A percentile compares a stretch with the other conserved stretches of the same genome.
These are phyloP conservation scores for Salix purpurea DNA, from an alignment of 345 rosid species.

Conservation along the genomic window DNA sequence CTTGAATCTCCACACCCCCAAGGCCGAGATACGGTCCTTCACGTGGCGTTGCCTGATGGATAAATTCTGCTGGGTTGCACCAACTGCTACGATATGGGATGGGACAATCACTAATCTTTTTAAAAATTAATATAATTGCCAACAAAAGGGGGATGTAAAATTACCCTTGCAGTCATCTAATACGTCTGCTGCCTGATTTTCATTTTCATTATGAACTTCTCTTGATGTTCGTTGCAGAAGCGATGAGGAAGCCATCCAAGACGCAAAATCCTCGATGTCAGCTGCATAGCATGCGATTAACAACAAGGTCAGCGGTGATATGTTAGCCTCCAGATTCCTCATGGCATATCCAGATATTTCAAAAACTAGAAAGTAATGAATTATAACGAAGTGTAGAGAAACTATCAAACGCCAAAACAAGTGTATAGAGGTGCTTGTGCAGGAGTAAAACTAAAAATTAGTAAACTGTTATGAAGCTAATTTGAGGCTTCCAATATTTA, in stretches of 20 bases:
- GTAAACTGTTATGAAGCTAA: not conserved
- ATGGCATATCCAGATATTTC: not conserved
- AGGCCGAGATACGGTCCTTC: not conserved
- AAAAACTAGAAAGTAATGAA: not conserved
- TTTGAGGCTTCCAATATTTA: constrained; percentile 30
- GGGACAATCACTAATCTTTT: not conserved
- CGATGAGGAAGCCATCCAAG: not conserved
- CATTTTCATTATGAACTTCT: not conserved
- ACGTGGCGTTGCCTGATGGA: not conserved
- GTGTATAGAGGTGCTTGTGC: not conserved
- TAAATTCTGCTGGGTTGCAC: not conserved
- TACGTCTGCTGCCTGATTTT: constrained; percentile 1
- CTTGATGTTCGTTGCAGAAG: not conserved
- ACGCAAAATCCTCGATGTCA: not conserved
- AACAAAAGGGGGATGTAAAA: not conserved
- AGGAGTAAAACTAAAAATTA: not conserved
- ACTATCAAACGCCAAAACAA: constrained; percentile 1
- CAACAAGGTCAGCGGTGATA: too few species aligned
- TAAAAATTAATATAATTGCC: not conserved
- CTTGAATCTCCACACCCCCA: not conserved
- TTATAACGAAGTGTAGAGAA: not conserved
- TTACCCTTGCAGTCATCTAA: not conserved
- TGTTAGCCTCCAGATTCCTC: not conserved
- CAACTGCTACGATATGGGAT: too few species aligned
- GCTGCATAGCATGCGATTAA: not conserved